These are phyloP conservation scores for Eucalyptus urophylla DNA, from an alignment of 345 rosid genomes.

Conservation along the genomic window DNA sequence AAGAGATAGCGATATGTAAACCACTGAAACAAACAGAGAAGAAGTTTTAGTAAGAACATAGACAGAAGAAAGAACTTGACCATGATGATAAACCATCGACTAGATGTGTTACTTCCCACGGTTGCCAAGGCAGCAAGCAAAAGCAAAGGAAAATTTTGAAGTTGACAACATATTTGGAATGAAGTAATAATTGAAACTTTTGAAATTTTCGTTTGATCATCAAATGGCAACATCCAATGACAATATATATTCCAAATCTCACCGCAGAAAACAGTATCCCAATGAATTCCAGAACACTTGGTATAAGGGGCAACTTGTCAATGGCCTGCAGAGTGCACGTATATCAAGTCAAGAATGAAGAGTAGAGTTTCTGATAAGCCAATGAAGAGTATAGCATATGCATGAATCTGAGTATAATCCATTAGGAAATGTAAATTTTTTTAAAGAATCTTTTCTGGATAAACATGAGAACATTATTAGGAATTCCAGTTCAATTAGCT, in stretches of 20 bases:
- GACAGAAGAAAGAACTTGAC: not conserved
- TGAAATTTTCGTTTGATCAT: not conserved
- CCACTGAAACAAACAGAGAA: conserved; percentile 46
- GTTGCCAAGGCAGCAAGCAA: not conserved
- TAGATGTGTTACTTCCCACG: not conserved
- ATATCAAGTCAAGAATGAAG: not conserved
- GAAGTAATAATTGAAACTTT: not conserved
- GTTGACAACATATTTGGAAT: not conserved
- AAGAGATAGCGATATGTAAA: conserved; percentile 82
- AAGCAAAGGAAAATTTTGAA: not conserved
- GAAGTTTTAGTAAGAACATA: not conserved
- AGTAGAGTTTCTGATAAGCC: not conserved
- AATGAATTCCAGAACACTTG: conserved; percentile 49
- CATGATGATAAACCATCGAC: not conserved
- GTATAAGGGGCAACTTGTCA: conserved; percentile 72
- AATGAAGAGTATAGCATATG: not conserved
- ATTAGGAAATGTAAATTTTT: not conserved
- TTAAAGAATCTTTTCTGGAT: not conserved
- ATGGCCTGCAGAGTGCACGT: conserved; percentile 25
- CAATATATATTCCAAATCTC: conserved; percentile 6
- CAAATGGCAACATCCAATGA: not conserved
- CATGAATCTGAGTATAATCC: not conserved
- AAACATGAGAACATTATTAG: not conserved
- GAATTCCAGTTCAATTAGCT: not conserved
- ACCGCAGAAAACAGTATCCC: conserved; percentile 75